Conservation (phyloP, 306 rosid species). For the Castanea sativa region DNA sequence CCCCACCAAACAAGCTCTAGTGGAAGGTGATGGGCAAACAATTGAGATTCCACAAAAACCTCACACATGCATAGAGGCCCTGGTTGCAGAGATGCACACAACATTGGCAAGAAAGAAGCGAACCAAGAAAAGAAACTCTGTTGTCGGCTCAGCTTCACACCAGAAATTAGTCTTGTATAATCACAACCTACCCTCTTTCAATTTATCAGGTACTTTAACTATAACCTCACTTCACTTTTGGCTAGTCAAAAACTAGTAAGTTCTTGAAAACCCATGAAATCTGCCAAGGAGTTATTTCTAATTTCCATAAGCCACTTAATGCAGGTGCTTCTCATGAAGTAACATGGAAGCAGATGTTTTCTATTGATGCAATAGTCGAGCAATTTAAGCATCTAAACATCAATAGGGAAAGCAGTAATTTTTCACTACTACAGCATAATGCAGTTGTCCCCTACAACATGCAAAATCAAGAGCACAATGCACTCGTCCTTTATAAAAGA, state of each 20-base stretch:
- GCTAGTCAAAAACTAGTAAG: neutral
- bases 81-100: constrained; percentile 35
- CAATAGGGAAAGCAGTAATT: constrained; percentile 48
- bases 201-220: constrained; percentile 49
- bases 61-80: constrained; percentile 39
- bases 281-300: constrained; percentile 11
- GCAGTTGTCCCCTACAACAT: constrained; percentile 51
- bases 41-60: constrained; percentile 24
- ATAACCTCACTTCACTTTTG: neutral
- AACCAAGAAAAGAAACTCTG: constrained; percentile 37
- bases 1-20: constrained; percentile 21
- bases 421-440: constrained; percentile 35
- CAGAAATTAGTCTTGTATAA: constrained; percentile 28
- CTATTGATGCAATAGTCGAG: constrained; percentile 46
- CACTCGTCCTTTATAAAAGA: constrained; percentile 42
- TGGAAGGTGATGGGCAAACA: constrained; percentile 21
- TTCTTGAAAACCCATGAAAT: neutral
- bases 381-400: constrained; percentile 53
- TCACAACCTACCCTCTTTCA: constrained; percentile 25
- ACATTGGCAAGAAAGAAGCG: constrained; percentile 51
- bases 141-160: constrained; percentile 27
- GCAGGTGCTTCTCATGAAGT: constrained; percentile 41
- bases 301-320: constrained; percentile 13
- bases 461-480: constrained; percentile 40
- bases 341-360: constrained; percentile 18